Evolutionary conservation across 495 filamentous ascomycete genomes (phyloP).

Genomic region (Penicillium samsonianum): DNA sequence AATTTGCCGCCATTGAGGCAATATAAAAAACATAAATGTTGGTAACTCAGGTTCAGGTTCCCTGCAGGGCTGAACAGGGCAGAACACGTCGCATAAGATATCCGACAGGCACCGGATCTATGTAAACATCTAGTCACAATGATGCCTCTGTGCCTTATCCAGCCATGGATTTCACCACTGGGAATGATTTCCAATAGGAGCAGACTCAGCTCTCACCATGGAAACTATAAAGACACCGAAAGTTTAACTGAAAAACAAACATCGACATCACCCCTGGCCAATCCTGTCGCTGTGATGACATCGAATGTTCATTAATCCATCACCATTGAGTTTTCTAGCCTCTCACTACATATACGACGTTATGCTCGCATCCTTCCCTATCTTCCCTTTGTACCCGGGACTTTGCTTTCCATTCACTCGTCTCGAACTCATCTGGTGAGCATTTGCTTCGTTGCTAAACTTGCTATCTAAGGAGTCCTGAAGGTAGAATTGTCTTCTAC

Average conservation of each 20-base stretch:
- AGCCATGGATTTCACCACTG: slow-evolving; percentile 12
- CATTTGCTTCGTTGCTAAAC: slow-evolving; percentile 2
- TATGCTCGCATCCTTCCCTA: neutral
- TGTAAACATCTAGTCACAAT: slow-evolving; percentile 29
- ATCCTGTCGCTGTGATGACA: slow-evolving; percentile 25
- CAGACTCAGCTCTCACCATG: slow-evolving; percentile 10
- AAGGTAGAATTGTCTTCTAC: neutral
- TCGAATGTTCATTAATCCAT: slow-evolving; percentile 26
- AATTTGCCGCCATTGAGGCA: neutral
- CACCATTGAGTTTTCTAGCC: slow-evolving; percentile 1
- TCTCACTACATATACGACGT: slow-evolving; percentile 27
- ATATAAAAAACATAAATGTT: neutral
- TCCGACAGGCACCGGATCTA: slow-evolving; percentile 21
- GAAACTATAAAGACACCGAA: slow-evolving; percentile 10
- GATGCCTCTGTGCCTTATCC: slow-evolving; percentile 7
- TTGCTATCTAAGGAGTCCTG: slow-evolving; percentile 1
- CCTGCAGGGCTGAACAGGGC: neutral
- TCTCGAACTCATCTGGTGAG: neutral
- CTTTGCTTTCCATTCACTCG: neutral
- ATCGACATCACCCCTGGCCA: slow-evolving; percentile 11
- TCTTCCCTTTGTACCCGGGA: neutral
- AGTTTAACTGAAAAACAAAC: slow-evolving; percentile 1
- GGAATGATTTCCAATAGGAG: slow-evolving; percentile 27
- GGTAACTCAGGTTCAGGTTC: neutral
- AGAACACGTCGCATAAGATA: slow-evolving; percentile 21